Evolutionary conservation across 306 rosid genomes (phyloP), one percentile per base, ranked within the genome.

Genomic region (Citrullus colocynthis): DNA sequence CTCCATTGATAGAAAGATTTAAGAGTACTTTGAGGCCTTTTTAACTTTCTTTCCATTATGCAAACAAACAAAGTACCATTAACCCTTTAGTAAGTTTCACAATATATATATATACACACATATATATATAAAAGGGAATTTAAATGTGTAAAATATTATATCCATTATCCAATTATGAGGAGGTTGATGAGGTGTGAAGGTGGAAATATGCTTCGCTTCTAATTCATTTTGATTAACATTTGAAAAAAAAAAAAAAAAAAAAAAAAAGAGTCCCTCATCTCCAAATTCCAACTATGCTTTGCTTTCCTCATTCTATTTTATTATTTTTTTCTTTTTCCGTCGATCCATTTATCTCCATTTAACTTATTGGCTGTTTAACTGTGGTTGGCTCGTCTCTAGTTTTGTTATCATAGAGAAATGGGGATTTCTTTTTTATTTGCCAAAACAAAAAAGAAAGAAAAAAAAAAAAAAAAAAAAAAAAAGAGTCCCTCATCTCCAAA

Each of bases 161-260:
- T 70, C 39, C 56, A 21, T 20, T 42, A 45, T 70, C 57, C 56
- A 70, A 70, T 70, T 41, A 69, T 45, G 57, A 70, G n/a, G 10
- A 44, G 11, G 18, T 70, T 70, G 57, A 70, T 70, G 75, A 67
- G 54, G 54, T 60, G 34, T 60, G 65, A 60, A 60, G 66, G 67
- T 69, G 75, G 56, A 45, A 70, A 70, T 42, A 70, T 70, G 57
- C 75, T 70, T 70, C 1, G 2, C 57, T 70, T 44, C 57, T 45
- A 70, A 70, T 70, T 70, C 75, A 42, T 69, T 69, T 41, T 66
- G 30, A 67, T 67, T 69, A 69, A 69, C 55, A 30, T 9, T 24
- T n/a, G n/a, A n/a, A 24, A 24, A 24, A 24, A 24, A 1, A 1
- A 0, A 24, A 24, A 24, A 24, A 24, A 24, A 24, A 24, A 24